phyloP scores from a whole-genome alignment of 306 rosid genomes.

The Quercus berberidifolia region DNA sequence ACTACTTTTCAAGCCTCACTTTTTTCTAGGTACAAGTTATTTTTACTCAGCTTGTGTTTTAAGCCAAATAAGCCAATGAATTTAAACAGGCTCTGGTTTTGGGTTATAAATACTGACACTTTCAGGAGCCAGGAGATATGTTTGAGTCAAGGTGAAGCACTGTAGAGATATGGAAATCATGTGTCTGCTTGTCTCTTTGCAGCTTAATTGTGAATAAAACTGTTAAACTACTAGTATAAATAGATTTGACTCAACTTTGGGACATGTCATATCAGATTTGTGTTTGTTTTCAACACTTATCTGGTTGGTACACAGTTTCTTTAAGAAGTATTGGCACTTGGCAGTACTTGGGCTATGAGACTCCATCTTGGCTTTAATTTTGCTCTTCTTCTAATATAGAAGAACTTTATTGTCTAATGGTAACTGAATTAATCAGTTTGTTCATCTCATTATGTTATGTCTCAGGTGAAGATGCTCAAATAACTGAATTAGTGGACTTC shows the following conservation, averaged over 20 bases:
- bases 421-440: background rate
- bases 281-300: background rate
- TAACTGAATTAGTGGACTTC: slow-evolving; percentile 76
- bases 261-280: background rate
- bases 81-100: background rate
- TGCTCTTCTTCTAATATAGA: slow-evolving; percentile 1
- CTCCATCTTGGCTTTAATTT: background rate
- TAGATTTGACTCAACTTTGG: background rate
- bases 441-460: slow-evolving; percentile 16
- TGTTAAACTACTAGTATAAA: background rate
- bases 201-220: background rate
- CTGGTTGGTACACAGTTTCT: slow-evolving; percentile 11
- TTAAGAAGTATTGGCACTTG: no score
- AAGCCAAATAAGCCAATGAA: no score
- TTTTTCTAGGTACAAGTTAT: no score
- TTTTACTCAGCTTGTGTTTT: no score
- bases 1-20: no score
- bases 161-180: background rate
- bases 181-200: background rate
- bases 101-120: background rate
- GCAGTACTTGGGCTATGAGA: background rate
- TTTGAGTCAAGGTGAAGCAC: background rate
- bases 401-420: slow-evolving; percentile 1
- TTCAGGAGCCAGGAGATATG: background rate
- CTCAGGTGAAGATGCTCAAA: slow-evolving; percentile 67